Evolutionary conservation across 352 stramenopile genomes (phyloP).

Genomic region (Phytophthora cactorum): DNA sequence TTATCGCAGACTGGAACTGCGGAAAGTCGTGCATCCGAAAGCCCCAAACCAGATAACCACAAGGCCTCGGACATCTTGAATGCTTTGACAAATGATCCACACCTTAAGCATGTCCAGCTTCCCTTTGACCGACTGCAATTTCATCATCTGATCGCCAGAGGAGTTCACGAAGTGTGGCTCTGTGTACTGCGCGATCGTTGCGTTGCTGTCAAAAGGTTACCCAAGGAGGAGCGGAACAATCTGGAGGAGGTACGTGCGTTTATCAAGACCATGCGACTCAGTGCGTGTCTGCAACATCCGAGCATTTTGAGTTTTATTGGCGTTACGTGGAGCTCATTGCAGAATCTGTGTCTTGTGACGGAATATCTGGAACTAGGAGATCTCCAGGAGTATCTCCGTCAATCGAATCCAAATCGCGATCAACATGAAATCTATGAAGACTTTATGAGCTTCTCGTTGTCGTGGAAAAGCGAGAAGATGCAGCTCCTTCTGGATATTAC

Average conservation of each 20-base stretch:
- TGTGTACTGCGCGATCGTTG: constrained; percentile 34
- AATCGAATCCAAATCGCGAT: constrained; percentile 11
- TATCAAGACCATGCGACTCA: constrained; percentile 41
- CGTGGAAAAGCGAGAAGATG: constrained; percentile 55
- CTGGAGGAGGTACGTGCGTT: constrained; percentile 39
- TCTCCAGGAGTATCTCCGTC: constrained; percentile 41
- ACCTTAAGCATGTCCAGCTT: constrained; percentile 33
- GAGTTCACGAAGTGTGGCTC: constrained; percentile 43
- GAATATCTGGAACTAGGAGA: constrained; percentile 54
- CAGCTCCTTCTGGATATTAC: constrained; percentile 52
- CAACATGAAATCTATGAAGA: constrained; percentile 15
- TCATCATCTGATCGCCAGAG: constrained; percentile 34
- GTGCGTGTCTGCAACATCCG: constrained; percentile 39
- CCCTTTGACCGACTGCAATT: constrained; percentile 48
- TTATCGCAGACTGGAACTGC: constrained; percentile 21
- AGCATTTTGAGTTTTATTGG: constrained; percentile 53
- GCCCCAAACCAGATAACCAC: constrained; percentile 4
- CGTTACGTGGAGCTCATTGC: constrained; percentile 44
- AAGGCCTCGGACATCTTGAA: constrained; percentile 20
- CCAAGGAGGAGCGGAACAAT: constrained; percentile 26
- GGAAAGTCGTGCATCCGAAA: constrained; percentile 32
- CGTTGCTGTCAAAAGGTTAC: constrained; percentile 51
- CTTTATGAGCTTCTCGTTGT: constrained; percentile 34
- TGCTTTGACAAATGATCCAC: constrained; percentile 30
- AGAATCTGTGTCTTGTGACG: constrained; percentile 53